These are phyloP conservation scores for Metschnikowia rubicola DNA, from an alignment of 805 yeast genomes.

Conservation along the genomic window DNA sequence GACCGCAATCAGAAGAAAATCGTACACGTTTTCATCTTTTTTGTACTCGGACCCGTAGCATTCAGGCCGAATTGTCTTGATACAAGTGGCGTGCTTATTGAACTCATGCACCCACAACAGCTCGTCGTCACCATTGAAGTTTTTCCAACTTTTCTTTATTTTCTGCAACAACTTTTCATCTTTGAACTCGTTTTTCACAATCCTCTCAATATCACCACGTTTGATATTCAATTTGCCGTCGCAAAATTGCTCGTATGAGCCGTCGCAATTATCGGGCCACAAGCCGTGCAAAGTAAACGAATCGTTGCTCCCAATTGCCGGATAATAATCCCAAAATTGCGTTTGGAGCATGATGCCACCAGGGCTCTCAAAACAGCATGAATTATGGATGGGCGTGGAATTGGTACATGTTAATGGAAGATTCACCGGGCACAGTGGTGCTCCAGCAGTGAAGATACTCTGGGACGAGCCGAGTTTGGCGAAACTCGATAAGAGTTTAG, in stretches of 20 bases:
- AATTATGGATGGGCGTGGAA: conserved; percentile 45
- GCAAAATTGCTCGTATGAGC: conserved; percentile 37
- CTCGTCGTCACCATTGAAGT: conserved; percentile 34
- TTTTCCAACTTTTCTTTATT: conserved; percentile 26
- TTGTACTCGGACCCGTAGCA: conserved; percentile 30
- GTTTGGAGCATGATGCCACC: conserved; percentile 40
- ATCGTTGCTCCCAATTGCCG: conserved; percentile 31
- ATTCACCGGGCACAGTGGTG: conserved; percentile 13
- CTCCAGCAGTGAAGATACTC: not conserved
- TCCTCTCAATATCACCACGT: conserved; percentile 22
- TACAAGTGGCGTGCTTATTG: conserved; percentile 46
- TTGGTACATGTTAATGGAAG: conserved; percentile 63
- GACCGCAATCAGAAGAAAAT: conserved; percentile 29
- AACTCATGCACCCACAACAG: conserved; percentile 42
- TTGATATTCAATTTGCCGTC: conserved; percentile 27
- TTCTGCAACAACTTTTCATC: conserved; percentile 25
- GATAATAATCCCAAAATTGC: conserved; percentile 41
- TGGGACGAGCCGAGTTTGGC: not conserved
- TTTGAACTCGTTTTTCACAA: conserved; percentile 25
- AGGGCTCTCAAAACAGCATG: conserved; percentile 41
- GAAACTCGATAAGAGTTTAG: not conserved
- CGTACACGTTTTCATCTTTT: conserved; percentile 27
- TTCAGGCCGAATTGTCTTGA: conserved; percentile 36
- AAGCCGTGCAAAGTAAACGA: conserved; percentile 43
- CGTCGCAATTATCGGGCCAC: conserved; percentile 44